Evolutionary conservation across 2,329 filamentous ascomycete species (phyloP), one percentile per base, ranked within the genome.

Genomic region (Colletotrichum phormii): DNA sequence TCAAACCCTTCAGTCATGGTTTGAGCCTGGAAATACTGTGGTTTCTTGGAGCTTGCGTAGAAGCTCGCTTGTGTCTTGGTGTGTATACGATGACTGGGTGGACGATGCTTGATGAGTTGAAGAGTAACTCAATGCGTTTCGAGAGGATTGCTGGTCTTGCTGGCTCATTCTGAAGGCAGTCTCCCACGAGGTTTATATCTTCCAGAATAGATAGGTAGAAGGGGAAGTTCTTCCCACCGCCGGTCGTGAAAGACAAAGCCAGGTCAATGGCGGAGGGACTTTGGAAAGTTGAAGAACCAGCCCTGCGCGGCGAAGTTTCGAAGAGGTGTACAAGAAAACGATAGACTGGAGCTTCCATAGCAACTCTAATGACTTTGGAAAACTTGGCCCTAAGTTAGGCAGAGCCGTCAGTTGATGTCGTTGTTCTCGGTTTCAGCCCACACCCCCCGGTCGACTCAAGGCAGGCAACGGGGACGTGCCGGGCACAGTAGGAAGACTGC

Each of bases 41-140:
- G 46, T 65, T 26, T 73, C 73, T 71, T 71, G 73, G 3, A 73
- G 71, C 24, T 53, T 73, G 26, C 71, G 67, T 24, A 73, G 69
- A 18, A 73, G 67, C 26, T 72, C 68, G 71, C 49, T 26, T 42
- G 62, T 31, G 26, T 62, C 57, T 29, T 37, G 57, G 18, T 66
- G 57, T 29, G 53, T n/a, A 22, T 66, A 42, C 26, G 51, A 26
- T 22, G 71, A n/a, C 24, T 62, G 62, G 31, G 63, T 53, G 53
- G 18, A 42, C 3, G 49, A 22, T 63, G 67, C 31, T 58, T 61
- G 67, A 29, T 15, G 37, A 59, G 71, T 51, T 22, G 66, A 57
- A 5, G 62, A 63, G 24, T 62, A 46, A 54, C 37, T 71, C 62
- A 46, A 42, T 29, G 62, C 33, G 46, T 62, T 64, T 55, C 18